Conservation (phyloP, 768 basidiomycete species). For the Leccinellum albellum region DNA sequence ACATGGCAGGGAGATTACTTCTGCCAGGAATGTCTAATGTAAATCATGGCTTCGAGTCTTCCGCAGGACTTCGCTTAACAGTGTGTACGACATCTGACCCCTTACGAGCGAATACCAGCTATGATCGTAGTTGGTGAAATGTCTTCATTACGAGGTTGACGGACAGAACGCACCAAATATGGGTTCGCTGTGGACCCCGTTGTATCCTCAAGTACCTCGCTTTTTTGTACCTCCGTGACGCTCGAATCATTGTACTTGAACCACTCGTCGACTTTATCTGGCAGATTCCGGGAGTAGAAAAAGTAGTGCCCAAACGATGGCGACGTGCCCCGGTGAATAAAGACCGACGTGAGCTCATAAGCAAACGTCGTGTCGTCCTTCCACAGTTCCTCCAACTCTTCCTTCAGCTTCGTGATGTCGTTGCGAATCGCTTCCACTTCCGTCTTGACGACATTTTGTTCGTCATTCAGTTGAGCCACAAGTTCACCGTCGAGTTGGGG, state of each 20-base stretch:
- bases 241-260: constrained; percentile 96
- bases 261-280: constrained; percentile 77
- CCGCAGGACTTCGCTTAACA: constrained; percentile 57
- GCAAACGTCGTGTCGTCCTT: constrained; percentile 56
- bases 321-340: constrained; percentile 87
- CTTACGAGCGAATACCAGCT: constrained; percentile 85
- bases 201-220: constrained; percentile 85
- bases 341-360: constrained; percentile 92
- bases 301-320: constrained; percentile 93
- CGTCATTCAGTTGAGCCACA: constrained; percentile 45
- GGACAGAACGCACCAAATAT: constrained; percentile 61
- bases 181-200: constrained; percentile 90
- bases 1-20: constrained; percentile 12
- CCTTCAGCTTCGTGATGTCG: constrained; percentile 53
- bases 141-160: constrained; percentile 1
- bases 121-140: constrained; percentile 4
- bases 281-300: constrained; percentile 89
- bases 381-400: constrained; percentile 75
- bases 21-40: constrained; percentile 27
- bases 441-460: constrained; percentile 46
- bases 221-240: constrained; percentile 70
- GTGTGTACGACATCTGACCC: constrained; percentile 78
- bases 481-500: constrained; percentile 62
- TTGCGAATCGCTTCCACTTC: constrained; percentile 58
- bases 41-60: constrained; percentile 28